Conservation (phyloP, 2,329 filamentous ascomycete species). For the Trichoderma semiorbis region DNA sequence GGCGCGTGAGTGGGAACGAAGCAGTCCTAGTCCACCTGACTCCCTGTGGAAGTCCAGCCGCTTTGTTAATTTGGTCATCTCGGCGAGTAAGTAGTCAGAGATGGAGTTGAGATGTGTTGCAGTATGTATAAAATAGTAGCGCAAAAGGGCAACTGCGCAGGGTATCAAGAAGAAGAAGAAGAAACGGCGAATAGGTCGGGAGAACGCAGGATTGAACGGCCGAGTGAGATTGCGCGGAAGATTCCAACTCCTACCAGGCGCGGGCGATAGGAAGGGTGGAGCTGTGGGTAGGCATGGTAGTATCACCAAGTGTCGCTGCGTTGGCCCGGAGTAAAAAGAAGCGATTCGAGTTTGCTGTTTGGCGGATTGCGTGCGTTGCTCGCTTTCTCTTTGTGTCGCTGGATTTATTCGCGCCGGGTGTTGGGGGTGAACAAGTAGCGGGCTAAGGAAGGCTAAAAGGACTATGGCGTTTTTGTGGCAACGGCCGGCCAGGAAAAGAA, state of each 20-base stretch:
- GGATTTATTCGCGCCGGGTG: neutral
- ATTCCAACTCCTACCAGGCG: conserved; percentile 11
- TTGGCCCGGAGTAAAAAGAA: neutral
- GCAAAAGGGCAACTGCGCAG: conserved; percentile 13
- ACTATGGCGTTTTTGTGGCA: conserved; percentile 2
- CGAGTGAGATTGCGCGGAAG: conserved; percentile 6
- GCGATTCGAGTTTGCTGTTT: neutral
- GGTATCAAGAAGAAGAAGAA: conserved; percentile 10
- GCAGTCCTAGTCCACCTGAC: neutral
- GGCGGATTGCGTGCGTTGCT: neutral
- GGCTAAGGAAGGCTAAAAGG: conserved; percentile 2
- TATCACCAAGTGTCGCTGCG: conserved; percentile 5
- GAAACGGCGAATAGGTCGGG: neutral
- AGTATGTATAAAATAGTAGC: neutral
- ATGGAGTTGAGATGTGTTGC: neutral
- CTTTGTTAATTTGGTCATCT: conserved; percentile 10
- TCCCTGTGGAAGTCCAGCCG: conserved; percentile 12
- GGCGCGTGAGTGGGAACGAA: conserved; percentile 8
- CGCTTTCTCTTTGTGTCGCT: neutral
- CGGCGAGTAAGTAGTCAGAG: neutral
- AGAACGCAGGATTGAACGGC: neutral
- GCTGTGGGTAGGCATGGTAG: conserved; percentile 13
- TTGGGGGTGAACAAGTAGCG: conserved; percentile 1
- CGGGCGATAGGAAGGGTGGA: conserved; percentile 14
- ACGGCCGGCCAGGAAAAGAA: neutral